Conservation (phyloP, 2,329 filamentous ascomycete genomes). For the Colletotrichum orbiculare region DNA sequence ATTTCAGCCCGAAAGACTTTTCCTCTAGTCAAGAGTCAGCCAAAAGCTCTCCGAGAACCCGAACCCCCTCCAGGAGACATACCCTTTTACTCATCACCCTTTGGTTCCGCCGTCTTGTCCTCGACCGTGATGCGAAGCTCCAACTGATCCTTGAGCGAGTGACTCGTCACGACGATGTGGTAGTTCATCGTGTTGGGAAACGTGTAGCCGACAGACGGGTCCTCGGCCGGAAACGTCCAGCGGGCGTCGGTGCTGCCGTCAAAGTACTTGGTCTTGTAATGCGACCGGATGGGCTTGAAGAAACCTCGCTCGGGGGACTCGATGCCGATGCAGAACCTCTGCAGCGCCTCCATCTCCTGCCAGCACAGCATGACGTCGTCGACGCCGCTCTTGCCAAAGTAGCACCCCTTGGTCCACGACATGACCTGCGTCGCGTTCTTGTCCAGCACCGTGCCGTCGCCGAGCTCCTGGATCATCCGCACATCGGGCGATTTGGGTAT, state of each 20-base stretch:
- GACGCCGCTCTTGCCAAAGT: slow-evolving; percentile 27
- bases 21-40: no score
- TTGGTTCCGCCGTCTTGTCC: not conserved
- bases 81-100: not conserved
- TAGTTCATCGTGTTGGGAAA: slow-evolving; percentile 27
- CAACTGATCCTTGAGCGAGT: slow-evolving; percentile 17
- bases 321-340: slow-evolving; percentile 29
- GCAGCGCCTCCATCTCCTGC: slow-evolving; percentile 30
- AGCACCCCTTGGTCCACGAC: slow-evolving; percentile 31
- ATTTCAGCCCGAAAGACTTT: no score
- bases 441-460: not conserved
- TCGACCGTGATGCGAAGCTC: slow-evolving; percentile 14
- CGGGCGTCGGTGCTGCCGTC: slow-evolving; percentile 17
- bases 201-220: slow-evolving; percentile 15
- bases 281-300: slow-evolving; percentile 27
- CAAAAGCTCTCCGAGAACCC: not conserved
- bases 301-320: slow-evolving; percentile 31
- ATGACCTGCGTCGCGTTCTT: not conserved
- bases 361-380: slow-evolving; percentile 26
- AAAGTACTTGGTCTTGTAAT: slow-evolving; percentile 30
- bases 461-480: slow-evolving; percentile 12
- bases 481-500: slow-evolving; percentile 14
- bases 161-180: slow-evolving; percentile 16
- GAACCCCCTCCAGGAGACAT: not conserved
- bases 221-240: slow-evolving; percentile 16